Percentiles rank a stretch among this genome's conserved stretches.
phyloP scores from a whole-genome alignment of 768 basidiomycete genomes.

The Naganishia vaughanmartiniae region DNA sequence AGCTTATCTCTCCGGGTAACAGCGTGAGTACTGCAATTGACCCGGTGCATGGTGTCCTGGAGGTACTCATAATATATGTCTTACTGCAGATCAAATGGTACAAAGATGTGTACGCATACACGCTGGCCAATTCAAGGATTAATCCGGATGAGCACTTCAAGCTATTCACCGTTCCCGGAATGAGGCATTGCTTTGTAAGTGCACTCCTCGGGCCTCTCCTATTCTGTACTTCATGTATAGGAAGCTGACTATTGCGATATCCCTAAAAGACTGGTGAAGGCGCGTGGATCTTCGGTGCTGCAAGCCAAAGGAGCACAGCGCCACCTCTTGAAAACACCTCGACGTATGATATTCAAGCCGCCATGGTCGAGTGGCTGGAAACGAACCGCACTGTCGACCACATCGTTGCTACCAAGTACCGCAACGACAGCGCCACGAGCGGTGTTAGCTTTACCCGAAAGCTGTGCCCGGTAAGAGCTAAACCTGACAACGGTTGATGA shows the following conservation, averaged over 20 bases:
- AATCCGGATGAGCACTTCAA: conserved; percentile 11
- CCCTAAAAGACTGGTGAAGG: conserved; percentile 4
- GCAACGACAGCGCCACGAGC: background rate
- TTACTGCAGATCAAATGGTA: conserved; percentile 14
- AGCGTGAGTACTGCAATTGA: background rate
- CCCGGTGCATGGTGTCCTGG: background rate
- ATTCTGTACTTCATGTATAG: too few species aligned
- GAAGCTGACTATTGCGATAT: background rate
- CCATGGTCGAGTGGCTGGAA: conserved; percentile 20
- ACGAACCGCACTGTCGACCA: conserved; percentile 9
- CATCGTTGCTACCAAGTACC: conserved; percentile 20
- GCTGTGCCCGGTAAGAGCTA: conserved; percentile 11
- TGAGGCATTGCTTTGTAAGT: conserved; percentile 17
- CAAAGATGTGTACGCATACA: conserved; percentile 20
- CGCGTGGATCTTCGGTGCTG: conserved; percentile 8
- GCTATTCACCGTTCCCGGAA: conserved; percentile 11
- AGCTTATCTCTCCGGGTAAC: conserved; percentile 21
- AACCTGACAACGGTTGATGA: too few species aligned
- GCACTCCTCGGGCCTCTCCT: too few species aligned
- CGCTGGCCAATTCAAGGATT: background rate
- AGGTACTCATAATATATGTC: too few species aligned
- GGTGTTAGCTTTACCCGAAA: conserved; percentile 15
- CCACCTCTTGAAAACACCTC: conserved; percentile 1
- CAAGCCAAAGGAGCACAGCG: conserved; percentile 1
- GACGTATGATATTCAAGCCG: conserved; percentile 13